phyloP scores from a whole-genome alignment of 352 stramenopile genomes.

The Phytopythium boreale region DNA sequence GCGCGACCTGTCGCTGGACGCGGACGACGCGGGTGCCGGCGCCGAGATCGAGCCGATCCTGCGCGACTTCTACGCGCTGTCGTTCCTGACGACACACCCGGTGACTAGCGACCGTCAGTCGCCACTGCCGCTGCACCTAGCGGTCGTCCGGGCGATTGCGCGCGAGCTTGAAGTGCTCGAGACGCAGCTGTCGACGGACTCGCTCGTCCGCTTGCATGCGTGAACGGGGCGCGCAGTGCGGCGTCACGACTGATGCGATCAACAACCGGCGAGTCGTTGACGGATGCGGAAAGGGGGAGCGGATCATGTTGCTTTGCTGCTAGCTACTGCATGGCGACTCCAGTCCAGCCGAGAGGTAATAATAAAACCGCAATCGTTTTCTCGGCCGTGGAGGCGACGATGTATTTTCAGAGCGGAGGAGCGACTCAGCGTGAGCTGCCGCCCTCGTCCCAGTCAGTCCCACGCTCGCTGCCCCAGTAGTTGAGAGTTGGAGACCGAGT shows the following conservation, averaged over 20 bases:
- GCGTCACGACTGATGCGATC: neutral
- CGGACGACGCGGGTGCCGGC: conserved; percentile 13
- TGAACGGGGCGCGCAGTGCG: neutral
- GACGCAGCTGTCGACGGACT: conserved; percentile 27
- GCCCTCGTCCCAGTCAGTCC: neutral
- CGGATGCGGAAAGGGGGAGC: neutral
- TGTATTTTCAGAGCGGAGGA: neutral
- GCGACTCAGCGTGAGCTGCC: neutral
- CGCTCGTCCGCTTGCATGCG: conserved; percentile 8
- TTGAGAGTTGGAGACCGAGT: neutral
- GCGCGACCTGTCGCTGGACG: conserved; percentile 26
- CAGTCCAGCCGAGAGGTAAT: neutral
- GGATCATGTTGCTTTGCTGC: neutral
- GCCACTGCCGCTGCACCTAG: conserved; percentile 56
- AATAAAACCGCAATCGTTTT: neutral
- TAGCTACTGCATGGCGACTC: neutral
- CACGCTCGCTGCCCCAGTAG: neutral
- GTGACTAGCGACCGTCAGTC: conserved; percentile 59
- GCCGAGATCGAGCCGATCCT: conserved; percentile 34
- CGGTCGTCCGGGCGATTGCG: conserved; percentile 3
- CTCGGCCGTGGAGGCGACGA: neutral
- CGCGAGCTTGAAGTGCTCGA: conserved; percentile 32
- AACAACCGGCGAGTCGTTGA: neutral
- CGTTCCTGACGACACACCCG: conserved; percentile 73
- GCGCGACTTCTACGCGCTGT: conserved; percentile 58